Percentiles rank a stretch among this genome's conserved stretches.
These are phyloP conservation scores for Hymenoscyphus linearis DNA, from an alignment of 2,329 filamentous ascomycete genomes.

Conservation along the genomic window DNA sequence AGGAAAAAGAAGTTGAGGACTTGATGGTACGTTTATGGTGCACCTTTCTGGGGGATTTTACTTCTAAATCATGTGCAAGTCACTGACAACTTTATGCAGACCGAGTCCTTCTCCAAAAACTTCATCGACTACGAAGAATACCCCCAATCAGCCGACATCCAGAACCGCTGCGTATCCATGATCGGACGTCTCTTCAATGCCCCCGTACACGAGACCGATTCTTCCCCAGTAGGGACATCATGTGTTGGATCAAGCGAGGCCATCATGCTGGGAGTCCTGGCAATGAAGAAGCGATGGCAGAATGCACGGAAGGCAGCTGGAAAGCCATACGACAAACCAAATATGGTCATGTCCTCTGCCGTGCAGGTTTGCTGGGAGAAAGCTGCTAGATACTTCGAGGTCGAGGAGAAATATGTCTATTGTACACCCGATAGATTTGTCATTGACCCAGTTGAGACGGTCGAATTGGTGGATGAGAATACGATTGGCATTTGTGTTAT, in stretches of 20 bases:
- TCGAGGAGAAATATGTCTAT: slow-evolving; percentile 79
- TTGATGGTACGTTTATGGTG: slow-evolving; percentile 58
- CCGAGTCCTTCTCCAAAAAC: slow-evolving; percentile 88
- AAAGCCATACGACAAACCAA: slow-evolving; percentile 74
- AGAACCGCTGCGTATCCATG: slow-evolving; percentile 89
- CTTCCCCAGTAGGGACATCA: slow-evolving; percentile 75
- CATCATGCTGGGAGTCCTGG: slow-evolving; percentile 76
- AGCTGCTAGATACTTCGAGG: slow-evolving; percentile 80
- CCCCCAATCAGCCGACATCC: slow-evolving; percentile 74
- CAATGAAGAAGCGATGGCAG: slow-evolving; percentile 95
- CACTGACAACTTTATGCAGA: slow-evolving; percentile 16
- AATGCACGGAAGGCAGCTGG: slow-evolving; percentile 78
- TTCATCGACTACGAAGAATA: slow-evolving; percentile 90
- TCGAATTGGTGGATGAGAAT: slow-evolving; percentile 58
- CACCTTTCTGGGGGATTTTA: background rate
- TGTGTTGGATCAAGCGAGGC: slow-evolving; percentile 87
- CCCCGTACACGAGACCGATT: slow-evolving; percentile 49
- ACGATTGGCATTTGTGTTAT: slow-evolving; percentile 91
- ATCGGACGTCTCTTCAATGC: slow-evolving; percentile 87
- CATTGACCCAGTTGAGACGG: slow-evolving; percentile 58
- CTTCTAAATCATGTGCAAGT: background rate
- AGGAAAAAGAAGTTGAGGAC: slow-evolving; percentile 93
- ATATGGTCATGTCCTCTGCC: slow-evolving; percentile 92
- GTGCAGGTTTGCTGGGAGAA: slow-evolving; percentile 99
- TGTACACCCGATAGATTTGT: slow-evolving; percentile 57